Evolutionary conservation across 768 basidiomycete species (phyloP), one percentile per base, ranked within the genome.

Genomic region (Leccinum uliginosum): DNA sequence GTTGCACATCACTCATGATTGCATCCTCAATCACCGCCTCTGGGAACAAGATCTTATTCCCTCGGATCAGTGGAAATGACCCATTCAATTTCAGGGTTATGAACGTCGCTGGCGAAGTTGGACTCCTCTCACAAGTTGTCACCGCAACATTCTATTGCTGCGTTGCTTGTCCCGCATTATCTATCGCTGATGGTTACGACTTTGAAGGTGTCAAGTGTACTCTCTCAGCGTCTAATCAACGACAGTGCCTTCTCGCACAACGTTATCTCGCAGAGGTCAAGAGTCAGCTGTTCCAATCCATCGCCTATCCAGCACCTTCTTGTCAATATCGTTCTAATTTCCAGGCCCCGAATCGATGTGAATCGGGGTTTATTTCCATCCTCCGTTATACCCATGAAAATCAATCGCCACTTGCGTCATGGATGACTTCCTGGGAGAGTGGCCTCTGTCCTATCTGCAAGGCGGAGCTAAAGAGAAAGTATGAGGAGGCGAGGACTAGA

Each of bases 31-130:
- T 57, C n/a, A 46, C 54, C 1, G 23, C 30, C 9, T 10, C 21
- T 3, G 19, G 10, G 5, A 30, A 21, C 6, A 43, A 11, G 11
- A 6, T 3, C 26, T 32, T 60, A 34, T 64, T 60, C 12, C 54
- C 59, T 23, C n/a, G 27, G 2, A 2, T 64, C 26, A 57, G 47
- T 15, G 56, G 34, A n/a, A 29, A 24, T 27, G 62, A 64, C n/a
- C 50, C 48, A 2, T 58, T 50, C 45, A 57, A 58, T 30, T 64
- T 64, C 54, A 30, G 15, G 38, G 12, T 64, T 43, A 60, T 60
- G 54, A 58, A 64, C 30, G 12, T 61, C 2, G 59, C 62, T 8
- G 43, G n/a, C 17, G 62, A 64, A 52, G n/a, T 49, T 15, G 62
- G 59, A 12, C 50, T 58, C 17, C 23, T 54, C 27, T 51, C 56